Evolutionary conservation across 495 filamentous ascomycete species (phyloP).

Genomic region (Geoglossum glabrum): DNA sequence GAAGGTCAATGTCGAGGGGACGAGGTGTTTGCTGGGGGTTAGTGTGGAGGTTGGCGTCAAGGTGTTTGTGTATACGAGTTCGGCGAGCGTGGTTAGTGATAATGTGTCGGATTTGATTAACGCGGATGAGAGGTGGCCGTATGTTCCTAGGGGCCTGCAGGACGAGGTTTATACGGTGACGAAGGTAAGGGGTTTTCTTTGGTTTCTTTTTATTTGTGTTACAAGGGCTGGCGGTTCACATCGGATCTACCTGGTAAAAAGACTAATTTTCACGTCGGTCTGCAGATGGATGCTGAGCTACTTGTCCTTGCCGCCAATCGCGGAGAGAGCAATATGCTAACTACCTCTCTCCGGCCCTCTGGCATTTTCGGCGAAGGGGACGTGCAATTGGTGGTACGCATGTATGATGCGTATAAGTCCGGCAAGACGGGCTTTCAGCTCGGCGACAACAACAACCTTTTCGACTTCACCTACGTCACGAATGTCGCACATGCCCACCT

Average conservation of each 20-base stretch:
- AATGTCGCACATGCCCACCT: conserved; percentile 62
- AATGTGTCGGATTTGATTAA: conserved; percentile 64
- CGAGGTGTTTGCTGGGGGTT: conserved; percentile 54
- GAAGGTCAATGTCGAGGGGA: conserved; percentile 89
- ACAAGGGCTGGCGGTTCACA: neutral
- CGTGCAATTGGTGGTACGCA: conserved; percentile 37
- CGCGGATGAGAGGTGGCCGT: conserved; percentile 73
- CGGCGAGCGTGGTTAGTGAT: conserved; percentile 71
- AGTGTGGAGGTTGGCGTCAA: conserved; percentile 49
- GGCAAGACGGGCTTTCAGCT: conserved; percentile 63
- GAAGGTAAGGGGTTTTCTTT: conserved; percentile 16
- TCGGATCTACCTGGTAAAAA: too few relatives aligned
- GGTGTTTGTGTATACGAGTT: conserved; percentile 88
- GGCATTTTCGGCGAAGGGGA: conserved; percentile 89
- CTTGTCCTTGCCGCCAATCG: conserved; percentile 75
- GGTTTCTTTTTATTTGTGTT: neutral
- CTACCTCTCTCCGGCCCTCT: conserved; percentile 62
- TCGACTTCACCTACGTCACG: conserved; percentile 66
- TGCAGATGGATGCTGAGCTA: conserved; percentile 69
- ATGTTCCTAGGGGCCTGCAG: conserved; percentile 47
- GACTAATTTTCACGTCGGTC: neutral
- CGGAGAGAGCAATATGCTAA: conserved; percentile 42
- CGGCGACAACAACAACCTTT: conserved; percentile 72
- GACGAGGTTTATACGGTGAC: conserved; percentile 65
- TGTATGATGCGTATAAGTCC: conserved; percentile 42